Percentiles rank a stretch among this genome's conserved stretches.
These are phyloP conservation scores for Kodamaea kakaduensis DNA, from an alignment of 805 yeast genomes.

Conservation along the genomic window DNA sequence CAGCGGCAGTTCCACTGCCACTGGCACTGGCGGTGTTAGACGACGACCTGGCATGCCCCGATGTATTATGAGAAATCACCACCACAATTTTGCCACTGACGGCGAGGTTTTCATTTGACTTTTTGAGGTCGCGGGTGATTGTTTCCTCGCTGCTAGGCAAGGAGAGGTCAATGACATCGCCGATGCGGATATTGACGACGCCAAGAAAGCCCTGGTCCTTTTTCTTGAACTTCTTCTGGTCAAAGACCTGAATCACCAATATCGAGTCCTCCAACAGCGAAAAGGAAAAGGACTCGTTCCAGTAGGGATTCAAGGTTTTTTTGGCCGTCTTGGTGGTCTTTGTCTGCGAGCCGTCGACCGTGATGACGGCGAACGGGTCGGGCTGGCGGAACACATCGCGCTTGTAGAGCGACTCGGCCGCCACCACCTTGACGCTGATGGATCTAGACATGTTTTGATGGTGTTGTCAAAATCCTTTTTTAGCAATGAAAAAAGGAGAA, in stretches of 20 bases:
- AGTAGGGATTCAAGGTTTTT: slow-evolving; percentile 92
- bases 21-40: not conserved
- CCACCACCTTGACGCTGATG: slow-evolving; percentile 74
- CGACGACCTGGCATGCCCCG: slow-evolving; percentile 11
- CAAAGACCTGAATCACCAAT: slow-evolving; percentile 89
- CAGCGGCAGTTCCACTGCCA: slow-evolving; percentile 13
- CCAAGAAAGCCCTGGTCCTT: slow-evolving; percentile 98
- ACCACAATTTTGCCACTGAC: slow-evolving; percentile 92
- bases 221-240: slow-evolving; percentile 94
- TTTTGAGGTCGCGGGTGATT: slow-evolving; percentile 85
- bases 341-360: slow-evolving; percentile 97
- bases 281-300: slow-evolving; percentile 91
- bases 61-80: slow-evolving; percentile 51
- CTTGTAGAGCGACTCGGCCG: slow-evolving; percentile 93
- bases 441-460: slow-evolving; percentile 12
- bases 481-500: not conserved
- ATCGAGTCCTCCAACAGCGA: slow-evolving; percentile 76
- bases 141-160: slow-evolving; percentile 64
- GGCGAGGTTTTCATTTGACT: slow-evolving; percentile 84
- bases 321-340: slow-evolving; percentile 91
- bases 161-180: slow-evolving; percentile 76
- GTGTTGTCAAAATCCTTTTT: not conserved
- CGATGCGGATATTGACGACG: slow-evolving; percentile 85
- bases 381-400: slow-evolving; percentile 95
- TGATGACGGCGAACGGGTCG: slow-evolving; percentile 95